Evolutionary conservation across 495 filamentous ascomycete genomes (phyloP).

Genomic region (Acidiella bohemica): DNA sequence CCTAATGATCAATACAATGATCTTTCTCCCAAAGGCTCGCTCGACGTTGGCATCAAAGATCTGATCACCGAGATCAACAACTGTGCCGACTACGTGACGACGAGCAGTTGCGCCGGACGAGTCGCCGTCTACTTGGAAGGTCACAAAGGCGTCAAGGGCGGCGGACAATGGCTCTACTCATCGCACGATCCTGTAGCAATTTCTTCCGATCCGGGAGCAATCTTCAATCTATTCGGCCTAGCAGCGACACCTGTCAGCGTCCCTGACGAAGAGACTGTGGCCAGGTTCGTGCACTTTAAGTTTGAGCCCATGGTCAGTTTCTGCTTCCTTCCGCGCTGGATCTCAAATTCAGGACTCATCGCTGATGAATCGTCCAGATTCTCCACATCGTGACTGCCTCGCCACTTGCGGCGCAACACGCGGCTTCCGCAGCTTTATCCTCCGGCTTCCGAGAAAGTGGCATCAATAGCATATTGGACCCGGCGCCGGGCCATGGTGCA

Average conservation of each 20-base stretch:
- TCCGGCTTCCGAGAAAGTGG: slow-evolving; percentile 87
- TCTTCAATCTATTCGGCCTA: slow-evolving; percentile 5
- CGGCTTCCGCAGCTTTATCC: slow-evolving; percentile 58
- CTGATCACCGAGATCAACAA: slow-evolving; percentile 65
- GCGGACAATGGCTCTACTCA: slow-evolving; percentile 71
- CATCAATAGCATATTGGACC: slow-evolving; percentile 8
- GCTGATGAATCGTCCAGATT: slow-evolving; percentile 45
- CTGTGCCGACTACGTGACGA: slow-evolving; percentile 63
- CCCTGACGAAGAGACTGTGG: background rate
- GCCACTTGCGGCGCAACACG: slow-evolving; percentile 51
- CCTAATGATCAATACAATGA: slow-evolving; percentile 58
- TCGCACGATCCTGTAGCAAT: slow-evolving; percentile 58
- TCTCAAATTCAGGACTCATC: slow-evolving; percentile 2
- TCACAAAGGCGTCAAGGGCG: slow-evolving; percentile 60
- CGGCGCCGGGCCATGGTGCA: background rate
- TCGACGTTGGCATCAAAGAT: slow-evolving; percentile 62
- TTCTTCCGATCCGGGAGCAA: slow-evolving; percentile 3
- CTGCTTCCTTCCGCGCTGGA: background rate
- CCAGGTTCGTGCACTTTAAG: slow-evolving; percentile 63
- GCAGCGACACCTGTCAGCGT: too few relatives aligned
- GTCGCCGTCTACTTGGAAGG: slow-evolving; percentile 77
- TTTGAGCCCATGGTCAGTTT: slow-evolving; percentile 77
- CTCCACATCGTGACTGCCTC: slow-evolving; percentile 72
- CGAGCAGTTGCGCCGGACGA: slow-evolving; percentile 79
- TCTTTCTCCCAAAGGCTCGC: slow-evolving; percentile 69